A percentile compares a stretch with the other conserved stretches of the same genome.
These are phyloP conservation scores for Teratosphaeria nubilosa DNA, from an alignment of 2,329 filamentous ascomycete genomes.

Conservation along the genomic window DNA sequence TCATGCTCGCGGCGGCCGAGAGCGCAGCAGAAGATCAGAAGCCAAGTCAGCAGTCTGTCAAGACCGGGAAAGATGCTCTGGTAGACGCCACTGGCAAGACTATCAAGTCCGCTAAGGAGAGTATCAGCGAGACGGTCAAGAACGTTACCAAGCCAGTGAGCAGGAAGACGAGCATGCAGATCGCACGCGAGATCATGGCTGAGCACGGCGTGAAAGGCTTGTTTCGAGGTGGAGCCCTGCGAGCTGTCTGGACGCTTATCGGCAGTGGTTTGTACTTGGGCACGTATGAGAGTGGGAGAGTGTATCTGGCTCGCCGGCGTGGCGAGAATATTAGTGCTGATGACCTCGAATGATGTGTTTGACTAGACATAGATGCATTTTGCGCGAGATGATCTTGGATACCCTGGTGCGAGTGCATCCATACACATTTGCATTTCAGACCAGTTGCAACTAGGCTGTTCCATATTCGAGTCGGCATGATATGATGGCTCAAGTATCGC, in stretches of 20 bases:
- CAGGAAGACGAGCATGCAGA: slow-evolving; percentile 40
- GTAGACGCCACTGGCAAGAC: slow-evolving; percentile 34
- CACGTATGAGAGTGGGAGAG: slow-evolving; percentile 70
- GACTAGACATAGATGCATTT: neutral
- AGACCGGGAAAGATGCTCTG: slow-evolving; percentile 16
- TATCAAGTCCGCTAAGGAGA: slow-evolving; percentile 22
- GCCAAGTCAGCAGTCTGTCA: slow-evolving; percentile 3
- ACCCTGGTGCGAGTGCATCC: neutral
- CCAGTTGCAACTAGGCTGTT: neutral
- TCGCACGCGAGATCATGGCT: slow-evolving; percentile 54
- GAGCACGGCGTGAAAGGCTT: slow-evolving; percentile 63
- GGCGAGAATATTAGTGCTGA: slow-evolving; percentile 31
- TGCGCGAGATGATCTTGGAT: neutral
- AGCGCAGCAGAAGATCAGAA: slow-evolving; percentile 16
- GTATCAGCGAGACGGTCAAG: slow-evolving; percentile 19
- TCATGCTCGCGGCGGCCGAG: slow-evolving; percentile 62
- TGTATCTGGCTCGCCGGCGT: slow-evolving; percentile 36
- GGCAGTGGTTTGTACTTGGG: slow-evolving; percentile 78
- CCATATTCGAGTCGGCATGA: no score
- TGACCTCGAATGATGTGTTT: slow-evolving; percentile 10
- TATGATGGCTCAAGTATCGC: no score
- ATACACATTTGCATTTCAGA: neutral
- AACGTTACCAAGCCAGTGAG: slow-evolving; percentile 23
- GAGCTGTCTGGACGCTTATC: slow-evolving; percentile 70
- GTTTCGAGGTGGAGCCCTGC: slow-evolving; percentile 64